phyloP scores from a whole-genome alignment of 768 basidiomycete genomes.

The Phanerochaete sordida region DNA sequence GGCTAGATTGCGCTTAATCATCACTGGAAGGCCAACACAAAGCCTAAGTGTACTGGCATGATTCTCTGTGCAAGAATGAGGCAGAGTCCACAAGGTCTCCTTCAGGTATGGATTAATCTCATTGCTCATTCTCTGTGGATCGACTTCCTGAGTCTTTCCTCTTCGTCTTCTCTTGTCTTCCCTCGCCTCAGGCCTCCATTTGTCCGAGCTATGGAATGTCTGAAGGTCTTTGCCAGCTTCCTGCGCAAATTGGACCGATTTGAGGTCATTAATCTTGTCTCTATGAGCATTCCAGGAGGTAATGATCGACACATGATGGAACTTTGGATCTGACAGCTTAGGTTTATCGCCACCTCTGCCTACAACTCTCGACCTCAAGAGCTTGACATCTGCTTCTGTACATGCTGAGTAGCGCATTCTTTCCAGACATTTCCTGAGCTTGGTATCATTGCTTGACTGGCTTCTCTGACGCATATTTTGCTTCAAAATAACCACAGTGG shows the following conservation, averaged over 20 bases:
- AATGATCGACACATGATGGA: conserved; percentile 35
- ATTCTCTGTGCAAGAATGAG: conserved; percentile 14
- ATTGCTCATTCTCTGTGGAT: not conserved
- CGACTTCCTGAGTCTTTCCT: not conserved
- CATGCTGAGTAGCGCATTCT: conserved; percentile 39
- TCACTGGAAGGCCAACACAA: conserved; percentile 18
- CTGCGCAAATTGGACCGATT: conserved; percentile 28
- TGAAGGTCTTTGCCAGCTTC: conserved; percentile 25
- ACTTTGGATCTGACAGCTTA: conserved; percentile 17
- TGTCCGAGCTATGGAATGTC: conserved; percentile 22
- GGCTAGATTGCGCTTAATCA: conserved; percentile 18
- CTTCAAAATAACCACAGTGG: conserved; percentile 17
- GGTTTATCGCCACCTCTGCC: conserved; percentile 9
- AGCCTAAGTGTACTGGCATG: conserved; percentile 13
- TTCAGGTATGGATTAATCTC: not conserved
- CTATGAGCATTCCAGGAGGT: conserved; percentile 33
- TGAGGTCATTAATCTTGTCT: conserved; percentile 35
- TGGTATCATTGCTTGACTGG: conserved; percentile 21
- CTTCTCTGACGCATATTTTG: conserved; percentile 17
- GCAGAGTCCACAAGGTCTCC: conserved; percentile 21
- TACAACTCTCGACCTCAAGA: conserved; percentile 27
- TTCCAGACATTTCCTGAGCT: conserved; percentile 27
- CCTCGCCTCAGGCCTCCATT: not conserved
- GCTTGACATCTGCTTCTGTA: conserved; percentile 33
- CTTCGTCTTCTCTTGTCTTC: not conserved